Evolutionary conservation across 805 yeast genomes (phyloP).

Genomic region (Saccharomycopsis capsularis): DNA sequence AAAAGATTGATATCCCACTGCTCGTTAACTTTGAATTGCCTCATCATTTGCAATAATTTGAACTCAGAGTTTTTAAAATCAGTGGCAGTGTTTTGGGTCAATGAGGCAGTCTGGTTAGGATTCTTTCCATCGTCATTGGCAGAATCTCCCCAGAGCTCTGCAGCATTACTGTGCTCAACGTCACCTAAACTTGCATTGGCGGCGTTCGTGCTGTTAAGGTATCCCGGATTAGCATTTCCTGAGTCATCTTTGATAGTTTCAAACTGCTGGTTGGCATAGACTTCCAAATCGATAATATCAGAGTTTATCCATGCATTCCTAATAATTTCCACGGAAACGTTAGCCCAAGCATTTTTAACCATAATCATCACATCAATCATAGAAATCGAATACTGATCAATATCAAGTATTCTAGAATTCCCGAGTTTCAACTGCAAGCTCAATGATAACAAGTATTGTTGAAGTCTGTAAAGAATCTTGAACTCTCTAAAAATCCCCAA

Average conservation of each 20-base stretch:
- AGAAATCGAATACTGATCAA: constrained; percentile 40
- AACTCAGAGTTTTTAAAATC: constrained; percentile 30
- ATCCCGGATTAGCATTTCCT: constrained; percentile 4
- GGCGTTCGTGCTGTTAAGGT: constrained; percentile 24
- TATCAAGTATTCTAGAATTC: constrained; percentile 22
- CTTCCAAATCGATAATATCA: constrained; percentile 19
- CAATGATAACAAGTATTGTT: constrained; percentile 38
- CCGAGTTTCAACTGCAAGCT: constrained; percentile 23
- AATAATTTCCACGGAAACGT: constrained; percentile 31
- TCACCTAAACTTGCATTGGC: too few relatives aligned
- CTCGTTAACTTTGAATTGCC: constrained; percentile 39
- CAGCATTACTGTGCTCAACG: neutral
- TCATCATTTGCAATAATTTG: constrained; percentile 39
- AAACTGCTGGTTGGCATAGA: constrained; percentile 13
- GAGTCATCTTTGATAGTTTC: neutral
- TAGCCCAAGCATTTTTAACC: constrained; percentile 51
- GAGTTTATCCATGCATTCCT: constrained; percentile 24
- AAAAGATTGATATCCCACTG: constrained; percentile 55
- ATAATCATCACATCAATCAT: constrained; percentile 52
- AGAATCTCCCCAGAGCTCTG: neutral
- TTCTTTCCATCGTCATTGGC: neutral
- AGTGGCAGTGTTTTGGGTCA: constrained; percentile 17
- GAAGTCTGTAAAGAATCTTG: constrained; percentile 48
- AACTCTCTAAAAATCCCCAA: constrained; percentile 61
- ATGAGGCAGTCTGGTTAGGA: neutral